A percentile compares a stretch with the other conserved stretches of the same genome.
phyloP scores from a whole-genome alignment of 169 alveolate genomes.

The Plasmodium cynomolgi region DNA sequence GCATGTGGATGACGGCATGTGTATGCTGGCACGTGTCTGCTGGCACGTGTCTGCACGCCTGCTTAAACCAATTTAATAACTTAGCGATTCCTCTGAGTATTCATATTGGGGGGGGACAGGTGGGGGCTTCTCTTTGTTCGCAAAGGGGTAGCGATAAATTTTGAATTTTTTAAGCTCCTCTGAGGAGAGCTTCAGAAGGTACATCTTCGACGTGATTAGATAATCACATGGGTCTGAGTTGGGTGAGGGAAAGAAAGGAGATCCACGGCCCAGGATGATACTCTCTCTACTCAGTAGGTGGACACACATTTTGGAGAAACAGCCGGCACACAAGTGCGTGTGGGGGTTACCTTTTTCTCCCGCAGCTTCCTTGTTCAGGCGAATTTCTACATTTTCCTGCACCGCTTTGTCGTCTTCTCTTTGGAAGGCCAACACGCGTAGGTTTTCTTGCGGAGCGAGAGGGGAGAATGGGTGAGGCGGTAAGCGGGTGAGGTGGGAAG shows the following conservation, averaged over 20 bases:
- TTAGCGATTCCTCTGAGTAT: conserved; percentile 48
- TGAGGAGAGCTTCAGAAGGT: conserved; percentile 14
- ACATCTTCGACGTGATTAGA: conserved; percentile 47
- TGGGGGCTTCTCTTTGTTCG: conserved; percentile 17
- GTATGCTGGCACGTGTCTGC: not conserved
- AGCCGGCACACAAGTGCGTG: not conserved
- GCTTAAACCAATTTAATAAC: not conserved
- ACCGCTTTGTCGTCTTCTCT: conserved; percentile 3
- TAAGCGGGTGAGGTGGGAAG: not conserved
- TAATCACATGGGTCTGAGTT: conserved; percentile 33
- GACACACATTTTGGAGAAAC: not conserved
- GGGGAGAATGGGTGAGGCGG: not conserved
- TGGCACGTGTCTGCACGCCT: not conserved
- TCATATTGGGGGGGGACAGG: conserved; percentile 29
- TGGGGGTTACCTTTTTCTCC: conserved; percentile 2
- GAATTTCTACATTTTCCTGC: conserved; percentile 31
- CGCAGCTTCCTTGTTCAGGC: not conserved
- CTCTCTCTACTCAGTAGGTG: not conserved
- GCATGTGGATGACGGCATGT: not conserved
- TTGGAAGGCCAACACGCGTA: conserved; percentile 34
- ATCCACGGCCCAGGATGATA: not conserved
- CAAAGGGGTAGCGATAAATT: conserved; percentile 19
- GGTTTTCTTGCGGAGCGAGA: not conserved
- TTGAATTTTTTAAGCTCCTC: conserved; percentile 36
- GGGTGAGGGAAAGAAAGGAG: not conserved